phyloP scores from a whole-genome alignment of 768 basidiomycete genomes.

The Polyporus arcularius region DNA sequence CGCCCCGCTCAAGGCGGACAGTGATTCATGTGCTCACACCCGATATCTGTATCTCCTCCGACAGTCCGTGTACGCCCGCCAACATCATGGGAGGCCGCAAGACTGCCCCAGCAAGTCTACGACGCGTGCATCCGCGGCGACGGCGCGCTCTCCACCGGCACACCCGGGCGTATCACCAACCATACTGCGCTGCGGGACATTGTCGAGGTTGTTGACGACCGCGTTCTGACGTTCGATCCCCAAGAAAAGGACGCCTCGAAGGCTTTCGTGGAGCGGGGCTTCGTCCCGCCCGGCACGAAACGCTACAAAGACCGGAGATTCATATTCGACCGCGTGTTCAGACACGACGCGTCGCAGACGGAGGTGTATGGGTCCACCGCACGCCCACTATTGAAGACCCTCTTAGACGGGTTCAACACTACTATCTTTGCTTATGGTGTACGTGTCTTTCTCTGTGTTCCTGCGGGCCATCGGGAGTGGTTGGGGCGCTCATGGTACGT shows the following conservation, averaged over 20 bases:
- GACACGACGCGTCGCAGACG: constrained; percentile 75
- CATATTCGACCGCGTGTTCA: constrained; percentile 95
- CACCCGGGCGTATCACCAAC: constrained; percentile 48
- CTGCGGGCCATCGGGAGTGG: neutral
- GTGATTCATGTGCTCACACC: neutral
- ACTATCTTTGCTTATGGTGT: constrained; percentile 99
- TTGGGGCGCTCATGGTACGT: neutral
- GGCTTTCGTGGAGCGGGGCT: constrained; percentile 83
- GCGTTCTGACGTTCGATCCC: constrained; percentile 95
- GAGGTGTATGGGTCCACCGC: constrained; percentile 89
- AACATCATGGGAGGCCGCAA: constrained; percentile 79
- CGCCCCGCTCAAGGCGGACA: neutral
- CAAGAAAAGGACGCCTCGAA: constrained; percentile 82
- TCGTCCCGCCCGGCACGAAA: constrained; percentile 83
- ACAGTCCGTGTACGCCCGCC: constrained; percentile 93
- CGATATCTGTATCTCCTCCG: neutral
- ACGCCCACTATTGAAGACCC: constrained; percentile 78
- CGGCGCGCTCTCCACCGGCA: constrained; percentile 64
- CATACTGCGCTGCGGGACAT: constrained; percentile 70
- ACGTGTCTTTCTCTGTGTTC: constrained; percentile 31
- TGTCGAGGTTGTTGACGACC: constrained; percentile 90
- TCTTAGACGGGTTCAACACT: constrained; percentile 94
- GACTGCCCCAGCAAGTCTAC: constrained; percentile 64
- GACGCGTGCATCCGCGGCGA: constrained; percentile 79
- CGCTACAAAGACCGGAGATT: constrained; percentile 96